Conservation (phyloP, 495 filamentous ascomycete genomes). For the Astrothelium subdiscretum region DNA sequence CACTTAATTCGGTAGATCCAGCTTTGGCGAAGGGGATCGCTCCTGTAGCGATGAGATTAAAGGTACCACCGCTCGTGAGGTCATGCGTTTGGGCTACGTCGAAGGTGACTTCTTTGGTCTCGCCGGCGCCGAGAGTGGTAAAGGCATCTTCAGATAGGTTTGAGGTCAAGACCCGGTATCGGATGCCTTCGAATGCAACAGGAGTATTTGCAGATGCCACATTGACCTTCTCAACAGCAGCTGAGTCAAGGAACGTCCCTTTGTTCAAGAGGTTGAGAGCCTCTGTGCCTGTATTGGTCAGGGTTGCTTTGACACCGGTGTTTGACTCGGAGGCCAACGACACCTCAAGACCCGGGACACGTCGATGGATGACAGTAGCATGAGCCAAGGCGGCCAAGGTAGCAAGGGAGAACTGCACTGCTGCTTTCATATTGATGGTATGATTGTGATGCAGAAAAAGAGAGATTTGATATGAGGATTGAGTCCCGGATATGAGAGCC, state of each 20-base stretch:
- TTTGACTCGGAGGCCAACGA: slow-evolving; percentile 28
- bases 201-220: slow-evolving; percentile 42
- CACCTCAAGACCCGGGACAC: slow-evolving; percentile 39
- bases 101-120: slow-evolving; percentile 43
- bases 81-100: slow-evolving; percentile 47
- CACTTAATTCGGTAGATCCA: slow-evolving; percentile 35
- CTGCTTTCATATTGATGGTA: background rate
- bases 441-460: background rate
- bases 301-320: slow-evolving; percentile 46
- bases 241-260: slow-evolving; percentile 48
- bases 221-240: slow-evolving; percentile 48
- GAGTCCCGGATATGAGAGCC: background rate
- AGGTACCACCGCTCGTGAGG: slow-evolving; percentile 38
- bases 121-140: slow-evolving; percentile 43
- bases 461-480: background rate
- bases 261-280: slow-evolving; percentile 48
- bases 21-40: slow-evolving; percentile 40
- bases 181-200: slow-evolving; percentile 47
- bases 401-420: slow-evolving; percentile 6
- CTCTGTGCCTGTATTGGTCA: slow-evolving; percentile 47
- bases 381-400: slow-evolving; percentile 36
- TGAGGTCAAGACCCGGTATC: slow-evolving; percentile 34
- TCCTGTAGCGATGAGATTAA: slow-evolving; percentile 36
- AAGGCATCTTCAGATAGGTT: slow-evolving; percentile 41
- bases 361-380: slow-evolving; percentile 32